Evolutionary conservation across 2,329 filamentous ascomycete genomes (phyloP).

Genomic region (Trichoderma polysporum): DNA sequence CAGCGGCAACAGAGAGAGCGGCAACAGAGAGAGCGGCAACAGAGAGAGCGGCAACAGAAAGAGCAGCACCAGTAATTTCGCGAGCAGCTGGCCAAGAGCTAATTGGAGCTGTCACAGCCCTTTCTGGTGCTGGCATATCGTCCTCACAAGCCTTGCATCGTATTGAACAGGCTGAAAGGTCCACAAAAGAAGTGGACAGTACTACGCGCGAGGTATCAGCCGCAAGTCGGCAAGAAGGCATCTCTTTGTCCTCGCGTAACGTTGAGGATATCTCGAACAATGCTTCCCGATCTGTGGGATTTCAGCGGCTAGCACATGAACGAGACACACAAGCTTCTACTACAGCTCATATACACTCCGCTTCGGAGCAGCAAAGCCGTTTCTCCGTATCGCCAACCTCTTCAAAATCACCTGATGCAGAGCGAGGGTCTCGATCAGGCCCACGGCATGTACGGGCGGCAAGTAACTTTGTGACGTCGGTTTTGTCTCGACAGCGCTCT

Average conservation of each 20-base stretch:
- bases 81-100: conserved; percentile 36
- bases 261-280: neutral
- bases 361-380: conserved; percentile 15
- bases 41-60: conserved; percentile 52
- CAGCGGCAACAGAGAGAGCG: conserved; percentile 29
- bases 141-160: neutral
- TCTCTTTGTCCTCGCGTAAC: neutral
- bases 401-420: neutral
- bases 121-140: neutral
- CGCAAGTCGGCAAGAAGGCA: neutral
- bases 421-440: neutral
- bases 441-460: neutral
- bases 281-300: conserved; percentile 16
- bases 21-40: neutral
- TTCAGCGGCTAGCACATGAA: conserved; percentile 21
- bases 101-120: neutral
- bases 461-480: conserved; percentile 5
- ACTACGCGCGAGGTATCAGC: neutral
- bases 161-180: neutral
- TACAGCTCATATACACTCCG: neutral
- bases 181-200: neutral
- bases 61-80: conserved; percentile 61
- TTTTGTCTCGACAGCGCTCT: conserved; percentile 13
- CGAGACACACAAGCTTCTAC: neutral
- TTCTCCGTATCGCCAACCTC: conserved; percentile 20